phyloP scores from a whole-genome alignment of 169 alveolate genomes.

The Eimeria falciformis region DNA sequence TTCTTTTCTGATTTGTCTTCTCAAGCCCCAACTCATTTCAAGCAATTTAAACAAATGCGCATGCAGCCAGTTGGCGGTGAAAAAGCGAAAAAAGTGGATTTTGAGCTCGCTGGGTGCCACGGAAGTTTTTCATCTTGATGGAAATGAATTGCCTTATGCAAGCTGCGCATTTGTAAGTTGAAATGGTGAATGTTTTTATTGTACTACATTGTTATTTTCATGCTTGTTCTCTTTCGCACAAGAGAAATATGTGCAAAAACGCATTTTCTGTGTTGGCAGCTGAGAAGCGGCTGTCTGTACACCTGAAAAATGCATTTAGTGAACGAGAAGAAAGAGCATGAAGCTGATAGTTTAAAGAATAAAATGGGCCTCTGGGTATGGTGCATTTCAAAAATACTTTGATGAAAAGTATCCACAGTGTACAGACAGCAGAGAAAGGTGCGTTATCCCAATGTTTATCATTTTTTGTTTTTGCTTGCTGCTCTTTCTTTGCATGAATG shows the following conservation, averaged over 20 bases:
- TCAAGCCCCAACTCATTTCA: no score
- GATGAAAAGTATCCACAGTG: constrained; percentile 66
- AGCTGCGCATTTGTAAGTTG: constrained; percentile 66
- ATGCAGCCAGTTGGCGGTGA: no score
- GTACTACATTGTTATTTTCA: no score
- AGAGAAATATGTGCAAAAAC: no score
- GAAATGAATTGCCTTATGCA: constrained; percentile 65
- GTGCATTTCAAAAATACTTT: constrained; percentile 84
- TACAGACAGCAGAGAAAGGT: constrained; percentile 74
- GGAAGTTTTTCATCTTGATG: not conserved
- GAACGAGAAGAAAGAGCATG: constrained; percentile 82
- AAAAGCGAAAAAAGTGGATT: no score
- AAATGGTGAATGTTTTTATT: not conserved
- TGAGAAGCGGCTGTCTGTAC: constrained; percentile 64
- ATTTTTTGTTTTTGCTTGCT: not conserved
- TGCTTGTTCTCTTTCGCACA: no score
- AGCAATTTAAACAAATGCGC: no score
- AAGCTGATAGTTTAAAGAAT: constrained; percentile 85
- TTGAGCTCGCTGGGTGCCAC: no score
- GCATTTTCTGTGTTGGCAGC: no score
- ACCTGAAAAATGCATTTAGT: constrained; percentile 69
- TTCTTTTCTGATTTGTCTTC: no score
- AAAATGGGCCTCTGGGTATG: constrained; percentile 89
- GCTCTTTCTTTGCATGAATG: not conserved
- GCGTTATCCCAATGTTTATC: not conserved